Percentiles rank a stretch among this genome's conserved stretches.
These are phyloP conservation scores for Calcarisporium arbuscula DNA, from an alignment of 2,329 filamentous ascomycete genomes.

Conservation along the genomic window DNA sequence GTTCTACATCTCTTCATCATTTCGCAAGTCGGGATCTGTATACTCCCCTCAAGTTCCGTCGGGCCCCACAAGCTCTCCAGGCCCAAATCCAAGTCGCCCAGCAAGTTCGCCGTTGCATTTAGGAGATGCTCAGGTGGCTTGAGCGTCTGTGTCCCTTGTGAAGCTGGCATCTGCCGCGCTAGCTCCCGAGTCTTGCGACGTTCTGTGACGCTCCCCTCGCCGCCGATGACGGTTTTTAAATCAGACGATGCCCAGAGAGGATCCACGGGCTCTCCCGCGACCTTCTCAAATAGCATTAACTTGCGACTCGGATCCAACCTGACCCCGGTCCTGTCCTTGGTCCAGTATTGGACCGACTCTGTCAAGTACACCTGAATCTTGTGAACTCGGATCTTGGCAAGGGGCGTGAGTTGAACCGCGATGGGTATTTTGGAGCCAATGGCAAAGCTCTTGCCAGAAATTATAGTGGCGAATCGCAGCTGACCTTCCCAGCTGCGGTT, in stretches of 20 bases:
- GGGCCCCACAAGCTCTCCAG: slow-evolving; percentile 72
- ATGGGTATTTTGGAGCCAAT: slow-evolving; percentile 84
- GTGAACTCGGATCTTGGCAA: slow-evolving; percentile 91
- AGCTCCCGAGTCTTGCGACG: slow-evolving; percentile 41
- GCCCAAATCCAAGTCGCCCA: slow-evolving; percentile 70
- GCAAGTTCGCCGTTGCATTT: slow-evolving; percentile 58
- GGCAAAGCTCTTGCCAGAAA: slow-evolving; percentile 91
- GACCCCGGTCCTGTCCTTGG: slow-evolving; percentile 76
- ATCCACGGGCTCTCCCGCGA: slow-evolving; percentile 69
- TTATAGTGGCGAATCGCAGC: slow-evolving; percentile 90
- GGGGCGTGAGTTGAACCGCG: slow-evolving; percentile 85
- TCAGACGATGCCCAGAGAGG: slow-evolving; percentile 70
- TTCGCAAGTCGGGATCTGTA: slow-evolving; percentile 84
- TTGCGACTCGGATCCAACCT: slow-evolving; percentile 79
- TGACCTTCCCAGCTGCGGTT: slow-evolving; percentile 93
- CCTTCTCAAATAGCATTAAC: slow-evolving; percentile 81
- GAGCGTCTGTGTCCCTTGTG: slow-evolving; percentile 39
- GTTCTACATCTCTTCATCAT: slow-evolving; percentile 70
- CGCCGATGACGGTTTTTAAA: slow-evolving; percentile 70
- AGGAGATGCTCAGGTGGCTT: slow-evolving; percentile 36
- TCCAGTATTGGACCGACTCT: slow-evolving; percentile 88
- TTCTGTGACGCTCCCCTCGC: slow-evolving; percentile 56
- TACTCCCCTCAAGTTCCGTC: slow-evolving; percentile 91
- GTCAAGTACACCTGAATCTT: slow-evolving; percentile 88
- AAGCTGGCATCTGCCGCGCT: slow-evolving; percentile 46